Base-by-base conservation (phyloP, 257 asterid species). In the Nicotiana knightiana region DNA sequence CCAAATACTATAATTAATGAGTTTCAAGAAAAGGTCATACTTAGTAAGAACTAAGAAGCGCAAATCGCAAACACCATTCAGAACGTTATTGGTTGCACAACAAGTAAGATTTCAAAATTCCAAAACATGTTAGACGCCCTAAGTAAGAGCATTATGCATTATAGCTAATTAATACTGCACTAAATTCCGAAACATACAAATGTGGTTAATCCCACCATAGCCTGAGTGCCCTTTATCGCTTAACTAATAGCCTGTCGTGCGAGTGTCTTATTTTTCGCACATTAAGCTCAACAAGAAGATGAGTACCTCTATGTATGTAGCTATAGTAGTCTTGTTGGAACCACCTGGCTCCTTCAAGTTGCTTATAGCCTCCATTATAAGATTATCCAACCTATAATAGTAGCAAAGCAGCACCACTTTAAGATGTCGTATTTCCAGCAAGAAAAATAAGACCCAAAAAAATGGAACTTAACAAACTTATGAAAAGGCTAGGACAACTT, bases 311-410 rank as follows among this genome's bases (percentile, higher is more conserved):
- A 95, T 93, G 83, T 93, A 95, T 77, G 94, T 84, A 73, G 96
- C 95, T 68, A 95, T 93, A 55, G 95, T 87, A 61, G 94, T 88
- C 94, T 92, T 95, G 93, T 87, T 91, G 83, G 96, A 93, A 88
- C 97, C 97, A 86, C 93, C 92, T 63, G 90, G 89, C 87, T 93
- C 97, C 91, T 88, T 91, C 86, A 93, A 82, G 88, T 85, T 92
- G 88, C 85, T 91, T 87, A 95, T 92, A 84, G 99, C 99, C 85
- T 95, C 99, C 89, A 92, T 85, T 43, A 95, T 93, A 87, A 95
- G 98, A 86, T 91, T 91, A 84, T 93, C 99, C 96, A 93, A 86
- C 93, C 99, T 95, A 86, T 67, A 82, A 79, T 66, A 88, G 65
- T 78, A 84, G 78, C 57, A 70, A 84, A 85, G 65, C 83, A 68